phyloP scores from a whole-genome alignment of 345 rosid species.

The Acer campestre region DNA sequence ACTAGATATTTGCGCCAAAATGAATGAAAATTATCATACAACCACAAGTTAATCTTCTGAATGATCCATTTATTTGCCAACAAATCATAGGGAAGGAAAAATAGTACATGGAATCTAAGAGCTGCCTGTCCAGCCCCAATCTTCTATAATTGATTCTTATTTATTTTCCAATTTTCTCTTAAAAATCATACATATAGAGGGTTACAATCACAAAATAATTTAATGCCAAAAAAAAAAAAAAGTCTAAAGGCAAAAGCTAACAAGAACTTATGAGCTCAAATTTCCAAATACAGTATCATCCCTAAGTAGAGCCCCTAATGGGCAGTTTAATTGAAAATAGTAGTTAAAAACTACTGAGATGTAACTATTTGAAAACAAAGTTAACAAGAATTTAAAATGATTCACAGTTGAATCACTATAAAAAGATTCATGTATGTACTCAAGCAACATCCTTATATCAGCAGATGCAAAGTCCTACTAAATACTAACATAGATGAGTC shows the following conservation, averaged over 20 bases:
- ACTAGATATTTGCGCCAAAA: background rate
- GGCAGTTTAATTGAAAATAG: background rate
- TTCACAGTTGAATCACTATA: background rate
- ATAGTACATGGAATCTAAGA: background rate
- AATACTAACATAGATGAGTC: background rate
- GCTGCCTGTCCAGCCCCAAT: slow-evolving; percentile 5
- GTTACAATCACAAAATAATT: too few species aligned
- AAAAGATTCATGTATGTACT: background rate
- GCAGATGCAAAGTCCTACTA: background rate
- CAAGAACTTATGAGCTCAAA: background rate
- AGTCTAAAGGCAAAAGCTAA: background rate
- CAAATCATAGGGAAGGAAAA: background rate
- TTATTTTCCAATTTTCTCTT: background rate
- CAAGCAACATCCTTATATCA: background rate
- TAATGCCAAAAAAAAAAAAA: background rate
- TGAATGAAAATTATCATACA: background rate
- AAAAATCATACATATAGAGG: too few species aligned
- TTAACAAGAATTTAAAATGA: background rate
- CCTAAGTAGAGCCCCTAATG: background rate
- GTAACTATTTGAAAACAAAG: background rate
- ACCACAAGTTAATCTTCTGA: background rate
- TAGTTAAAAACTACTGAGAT: background rate
- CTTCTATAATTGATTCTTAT: too few species aligned
- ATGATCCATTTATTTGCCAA: background rate
- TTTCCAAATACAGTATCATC: background rate